Conservation (phyloP, 768 basidiomycete species). For the Coprinopsis sp. region DNA sequence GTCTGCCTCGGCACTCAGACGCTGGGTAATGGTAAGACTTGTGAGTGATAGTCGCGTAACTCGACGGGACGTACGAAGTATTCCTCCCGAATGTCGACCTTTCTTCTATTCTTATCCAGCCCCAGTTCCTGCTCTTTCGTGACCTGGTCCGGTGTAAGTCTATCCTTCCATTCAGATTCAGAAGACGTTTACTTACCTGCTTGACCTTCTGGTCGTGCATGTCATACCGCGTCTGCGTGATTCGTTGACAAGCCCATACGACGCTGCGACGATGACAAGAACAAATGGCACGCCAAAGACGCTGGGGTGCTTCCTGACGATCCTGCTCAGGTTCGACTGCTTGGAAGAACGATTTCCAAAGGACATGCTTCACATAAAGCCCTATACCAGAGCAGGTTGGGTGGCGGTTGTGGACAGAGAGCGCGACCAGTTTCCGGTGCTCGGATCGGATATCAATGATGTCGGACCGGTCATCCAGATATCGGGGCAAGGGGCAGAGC, state of each 20-base stretch:
- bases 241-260: slow-evolving; percentile 73
- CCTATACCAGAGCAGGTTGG: neutral
- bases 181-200: slow-evolving; percentile 38
- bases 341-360: slow-evolving; percentile 49
- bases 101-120: slow-evolving; percentile 64
- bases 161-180: neutral
- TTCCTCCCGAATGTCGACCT: slow-evolving; percentile 91
- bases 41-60: neutral
- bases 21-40: slow-evolving; percentile 32
- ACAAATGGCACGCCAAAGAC: slow-evolving; percentile 88
- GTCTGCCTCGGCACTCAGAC: slow-evolving; percentile 55
- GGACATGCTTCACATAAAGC: slow-evolving; percentile 36
- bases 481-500: no score
- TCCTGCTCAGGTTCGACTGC: slow-evolving; percentile 32
- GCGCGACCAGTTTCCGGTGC: no score
- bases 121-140: slow-evolving; percentile 75
- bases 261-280: slow-evolving; percentile 78
- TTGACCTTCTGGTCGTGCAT: slow-evolving; percentile 76
- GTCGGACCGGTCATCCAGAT: no score
- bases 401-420: slow-evolving; percentile 5
- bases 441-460: no score
- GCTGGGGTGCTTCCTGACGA: slow-evolving; percentile 56
- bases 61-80: slow-evolving; percentile 77
- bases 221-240: slow-evolving; percentile 92
- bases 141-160: slow-evolving; percentile 36